Evolutionary conservation across 140 eudicot genomes (phyloP).

Genomic region (Senecio squalidus): DNA sequence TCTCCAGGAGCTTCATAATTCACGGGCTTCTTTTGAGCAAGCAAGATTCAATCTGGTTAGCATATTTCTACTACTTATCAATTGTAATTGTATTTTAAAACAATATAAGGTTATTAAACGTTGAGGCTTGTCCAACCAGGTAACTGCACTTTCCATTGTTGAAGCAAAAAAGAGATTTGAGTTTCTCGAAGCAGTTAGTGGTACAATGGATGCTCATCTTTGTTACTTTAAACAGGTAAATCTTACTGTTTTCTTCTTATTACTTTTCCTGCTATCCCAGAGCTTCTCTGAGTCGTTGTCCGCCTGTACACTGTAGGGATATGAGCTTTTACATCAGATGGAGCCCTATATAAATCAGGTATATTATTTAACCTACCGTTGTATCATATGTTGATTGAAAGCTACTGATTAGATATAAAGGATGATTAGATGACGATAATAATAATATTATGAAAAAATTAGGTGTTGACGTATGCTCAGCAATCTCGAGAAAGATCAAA

Average conservation of each 20-base stretch:
- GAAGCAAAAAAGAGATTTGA: too few relatives aligned
- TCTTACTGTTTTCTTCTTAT: background rate
- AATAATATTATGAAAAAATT: too few relatives aligned
- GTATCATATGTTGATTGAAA: too few relatives aligned
- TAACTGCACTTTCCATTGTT: conserved; percentile 84
- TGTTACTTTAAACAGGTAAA: too few relatives aligned
- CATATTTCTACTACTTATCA: background rate
- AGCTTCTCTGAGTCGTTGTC: conserved; percentile 11
- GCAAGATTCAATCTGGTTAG: conserved; percentile 92
- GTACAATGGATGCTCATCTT: conserved; percentile 97
- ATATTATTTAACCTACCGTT: too few relatives aligned
- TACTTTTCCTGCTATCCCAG: background rate
- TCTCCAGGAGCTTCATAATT: conserved; percentile 83
- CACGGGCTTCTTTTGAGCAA: conserved; percentile 92
- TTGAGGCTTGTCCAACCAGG: conserved; percentile 34
- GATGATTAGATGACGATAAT: too few relatives aligned
- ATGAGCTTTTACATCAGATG: conserved; percentile 98
- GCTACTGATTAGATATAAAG: too few relatives aligned
- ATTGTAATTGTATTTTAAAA: background rate
- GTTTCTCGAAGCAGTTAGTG: conserved; percentile 99
- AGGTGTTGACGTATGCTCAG: conserved; percentile 93
- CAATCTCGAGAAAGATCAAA: conserved; percentile 93
- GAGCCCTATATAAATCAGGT: conserved; percentile 98
- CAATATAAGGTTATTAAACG: conserved; percentile 6
- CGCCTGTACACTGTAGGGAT: conserved; percentile 64